Evolutionary conservation across 2,329 filamentous ascomycete genomes (phyloP), one percentile per base, ranked within the genome.

Genomic region (Fusarium papillatum): DNA sequence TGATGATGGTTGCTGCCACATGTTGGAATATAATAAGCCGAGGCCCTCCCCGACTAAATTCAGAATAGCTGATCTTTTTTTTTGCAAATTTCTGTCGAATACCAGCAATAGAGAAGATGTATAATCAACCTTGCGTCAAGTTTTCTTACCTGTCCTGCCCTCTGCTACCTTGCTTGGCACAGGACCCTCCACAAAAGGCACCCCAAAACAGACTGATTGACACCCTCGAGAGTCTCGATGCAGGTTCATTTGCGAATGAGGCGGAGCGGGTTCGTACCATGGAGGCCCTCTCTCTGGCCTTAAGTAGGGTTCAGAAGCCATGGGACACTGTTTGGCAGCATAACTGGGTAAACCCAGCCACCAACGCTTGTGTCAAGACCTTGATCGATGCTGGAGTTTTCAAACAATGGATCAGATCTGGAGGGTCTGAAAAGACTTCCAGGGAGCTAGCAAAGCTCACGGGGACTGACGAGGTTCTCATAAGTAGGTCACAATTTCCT

Each of bases 251-350:
- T 70, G 41, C 77, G n/a, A 80, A 71, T 43, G 82, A 84, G 38
- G 75, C 78, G 2, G 84, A 85, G 66, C 79, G 84, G 13, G 71
- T 80, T 36, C 80, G 80, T 22, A 81, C 79, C 1, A 76, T 82
- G 11, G 81, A 84, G 70, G 83, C 81, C 1, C 76, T 84, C 14
- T 74, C 80, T 38, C 66, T 79, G n/a, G 76, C 82, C 2, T 73
- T 84, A 0, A 68, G 80, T n/a, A 80, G 72, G 53, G 78, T 84
- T 2, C 82, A 84, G 68, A 82, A 80, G 29, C 84, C 84, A 0
- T 86, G 84, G 82, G 84, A 85, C 62, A 81, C 82, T 11, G 82
- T 82, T 4, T 85, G 83, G 82, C 82, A 84, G 22, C 83, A 85
- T 31, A 80, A 78, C 36, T 84, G 84, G 81, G 80, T 81, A 8